These are phyloP conservation scores for Lentinula lateritia DNA, from an alignment of 768 basidiomycete species.

Conservation along the genomic window DNA sequence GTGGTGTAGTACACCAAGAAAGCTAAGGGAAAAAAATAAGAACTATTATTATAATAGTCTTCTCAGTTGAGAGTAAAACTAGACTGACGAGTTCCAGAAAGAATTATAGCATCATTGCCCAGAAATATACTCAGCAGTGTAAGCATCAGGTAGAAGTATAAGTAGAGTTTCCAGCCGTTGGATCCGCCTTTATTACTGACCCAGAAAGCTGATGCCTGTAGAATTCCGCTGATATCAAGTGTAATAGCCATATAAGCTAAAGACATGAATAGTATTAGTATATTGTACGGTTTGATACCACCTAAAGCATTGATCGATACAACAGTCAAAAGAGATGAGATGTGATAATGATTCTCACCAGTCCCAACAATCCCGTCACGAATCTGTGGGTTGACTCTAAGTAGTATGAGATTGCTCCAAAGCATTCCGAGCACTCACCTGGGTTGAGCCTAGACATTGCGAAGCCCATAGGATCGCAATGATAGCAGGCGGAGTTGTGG, in stretches of 20 bases:
- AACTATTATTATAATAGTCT: too few species aligned
- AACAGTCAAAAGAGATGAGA: too few species aligned
- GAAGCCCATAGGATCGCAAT: conserved; percentile 51
- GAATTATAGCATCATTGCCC: conserved; percentile 91
- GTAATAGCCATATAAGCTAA: conserved; percentile 92
- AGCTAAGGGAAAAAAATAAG: conserved; percentile 20
- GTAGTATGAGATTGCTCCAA: too few species aligned
- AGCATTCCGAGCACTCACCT: conserved; percentile 1
- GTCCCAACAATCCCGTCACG: conserved; percentile 75
- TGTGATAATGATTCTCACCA: conserved; percentile 1
- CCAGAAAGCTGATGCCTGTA: conserved; percentile 85
- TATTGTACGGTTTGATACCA: conserved; percentile 85
- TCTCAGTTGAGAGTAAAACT: neutral
- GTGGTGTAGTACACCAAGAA: conserved; percentile 87
- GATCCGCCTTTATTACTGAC: conserved; percentile 73
- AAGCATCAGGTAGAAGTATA: conserved; percentile 82
- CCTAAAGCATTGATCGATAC: conserved; percentile 20
- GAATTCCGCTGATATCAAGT: conserved; percentile 81
- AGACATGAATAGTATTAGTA: conserved; percentile 88
- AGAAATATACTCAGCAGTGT: conserved; percentile 69
- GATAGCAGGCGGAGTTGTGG: conserved; percentile 47
- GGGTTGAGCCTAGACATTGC: conserved; percentile 42
- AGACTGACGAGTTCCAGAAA: conserved; percentile 61
- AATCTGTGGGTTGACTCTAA: conserved; percentile 27
- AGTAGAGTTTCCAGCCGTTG: conserved; percentile 66